Conservation (phyloP, 306 rosid species). For the Cicer arietinum region DNA sequence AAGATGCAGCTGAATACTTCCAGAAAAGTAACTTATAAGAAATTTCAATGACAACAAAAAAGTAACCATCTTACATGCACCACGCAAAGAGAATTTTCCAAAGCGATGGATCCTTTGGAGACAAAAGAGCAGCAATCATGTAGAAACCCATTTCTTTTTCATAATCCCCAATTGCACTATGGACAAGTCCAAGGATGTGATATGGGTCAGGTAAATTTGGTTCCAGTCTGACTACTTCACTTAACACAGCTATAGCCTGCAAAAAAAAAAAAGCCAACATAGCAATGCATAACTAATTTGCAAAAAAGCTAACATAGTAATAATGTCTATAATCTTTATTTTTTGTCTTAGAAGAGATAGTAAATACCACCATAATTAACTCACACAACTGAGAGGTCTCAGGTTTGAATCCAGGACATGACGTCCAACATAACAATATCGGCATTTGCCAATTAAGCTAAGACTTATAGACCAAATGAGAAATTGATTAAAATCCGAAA, state of each 20-base stretch:
- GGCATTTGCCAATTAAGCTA: no score
- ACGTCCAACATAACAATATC: no score
- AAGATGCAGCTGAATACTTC: constrained; percentile 14
- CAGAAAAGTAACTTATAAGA: constrained; percentile 38
- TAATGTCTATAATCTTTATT: not conserved
- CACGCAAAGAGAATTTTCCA: constrained; percentile 72
- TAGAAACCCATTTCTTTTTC: constrained; percentile 68
- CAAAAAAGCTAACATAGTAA: constrained; percentile 7
- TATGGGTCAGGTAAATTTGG: constrained; percentile 81
- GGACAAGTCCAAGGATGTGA: constrained; percentile 85
- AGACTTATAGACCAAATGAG: no score
- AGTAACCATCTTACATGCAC: constrained; percentile 68
- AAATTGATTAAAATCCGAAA: no score
- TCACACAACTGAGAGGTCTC: no score
- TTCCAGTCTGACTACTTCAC: constrained; percentile 70
- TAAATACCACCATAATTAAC: no score
- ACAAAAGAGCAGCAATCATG: constrained; percentile 83
- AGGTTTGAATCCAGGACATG: no score
- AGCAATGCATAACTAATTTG: constrained; percentile 25
- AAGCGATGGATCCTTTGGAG: constrained; percentile 70
- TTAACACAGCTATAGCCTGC: constrained; percentile 74
- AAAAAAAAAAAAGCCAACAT: constrained; percentile 37
- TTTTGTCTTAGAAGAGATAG: no score
- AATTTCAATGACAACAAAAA: constrained; percentile 40
- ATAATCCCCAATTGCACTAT: constrained; percentile 60